Percentiles rank a stretch among this genome's conserved stretches.
phyloP scores from a whole-genome alignment of 2,329 filamentous ascomycete genomes.

The Aureobasidium melanogenum region DNA sequence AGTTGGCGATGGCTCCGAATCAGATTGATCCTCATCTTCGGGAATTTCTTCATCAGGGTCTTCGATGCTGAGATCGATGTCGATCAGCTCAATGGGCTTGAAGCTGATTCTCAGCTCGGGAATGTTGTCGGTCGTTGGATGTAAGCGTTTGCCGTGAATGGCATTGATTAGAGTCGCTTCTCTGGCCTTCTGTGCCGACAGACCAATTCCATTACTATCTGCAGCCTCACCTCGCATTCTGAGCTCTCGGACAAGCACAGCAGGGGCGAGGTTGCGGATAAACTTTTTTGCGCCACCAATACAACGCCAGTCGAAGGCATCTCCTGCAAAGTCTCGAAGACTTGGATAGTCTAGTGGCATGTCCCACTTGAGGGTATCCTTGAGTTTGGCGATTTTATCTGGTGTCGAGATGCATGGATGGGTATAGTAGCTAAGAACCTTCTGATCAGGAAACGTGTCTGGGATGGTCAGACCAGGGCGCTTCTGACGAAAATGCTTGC shows the following conservation, averaged over 20 bases:
- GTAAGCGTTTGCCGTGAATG: slow-evolving; percentile 59
- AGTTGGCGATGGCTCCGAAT: slow-evolving; percentile 18
- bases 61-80: slow-evolving; percentile 66
- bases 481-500: slow-evolving; percentile 66
- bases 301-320: slow-evolving; percentile 81
- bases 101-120: slow-evolving; percentile 73
- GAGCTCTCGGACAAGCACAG: slow-evolving; percentile 57
- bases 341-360: slow-evolving; percentile 54
- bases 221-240: slow-evolving; percentile 27
- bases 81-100: slow-evolving; percentile 65
- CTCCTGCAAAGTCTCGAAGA: slow-evolving; percentile 63
- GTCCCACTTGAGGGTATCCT: slow-evolving; percentile 50
- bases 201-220: slow-evolving; percentile 15
- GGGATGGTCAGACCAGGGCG: slow-evolving; percentile 70
- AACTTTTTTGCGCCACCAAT: slow-evolving; percentile 75
- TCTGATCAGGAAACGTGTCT: slow-evolving; percentile 67
- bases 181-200: slow-evolving; percentile 34
- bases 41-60: slow-evolving; percentile 59
- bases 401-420: slow-evolving; percentile 69
- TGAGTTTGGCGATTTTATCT: slow-evolving; percentile 48
- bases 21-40: slow-evolving; percentile 28
- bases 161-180: slow-evolving; percentile 51
- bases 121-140: slow-evolving; percentile 65
- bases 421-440: slow-evolving; percentile 78
- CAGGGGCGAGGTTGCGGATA: slow-evolving; percentile 68